These are phyloP conservation scores for Cryptomeria japonica DNA, from an alignment of 75 land plant genomes.

Conservation along the genomic window DNA sequence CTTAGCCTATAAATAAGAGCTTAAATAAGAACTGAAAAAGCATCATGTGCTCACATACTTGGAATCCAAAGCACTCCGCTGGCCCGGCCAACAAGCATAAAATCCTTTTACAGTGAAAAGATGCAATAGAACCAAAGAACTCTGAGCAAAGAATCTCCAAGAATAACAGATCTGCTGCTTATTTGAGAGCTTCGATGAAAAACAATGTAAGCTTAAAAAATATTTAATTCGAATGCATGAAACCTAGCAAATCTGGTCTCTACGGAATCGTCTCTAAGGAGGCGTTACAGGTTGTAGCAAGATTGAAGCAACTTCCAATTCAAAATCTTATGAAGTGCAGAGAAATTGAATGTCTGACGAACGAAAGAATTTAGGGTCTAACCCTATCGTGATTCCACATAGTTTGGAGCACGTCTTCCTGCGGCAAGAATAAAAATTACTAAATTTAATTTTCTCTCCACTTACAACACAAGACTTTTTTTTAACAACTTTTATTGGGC, in stretches of 20 bases:
- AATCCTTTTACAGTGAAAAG: neutral
- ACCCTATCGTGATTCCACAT: neutral
- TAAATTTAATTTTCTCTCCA: neutral
- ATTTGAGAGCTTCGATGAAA: neutral
- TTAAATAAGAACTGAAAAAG: neutral
- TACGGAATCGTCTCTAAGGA: neutral
- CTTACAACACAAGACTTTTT: neutral
- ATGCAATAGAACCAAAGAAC: neutral
- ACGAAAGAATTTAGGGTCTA: neutral
- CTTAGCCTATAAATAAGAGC: neutral
- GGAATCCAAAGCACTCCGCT: neutral
- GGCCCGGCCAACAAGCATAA: neutral
- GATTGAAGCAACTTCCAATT: neutral
- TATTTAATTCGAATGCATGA: neutral
- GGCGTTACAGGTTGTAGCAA: neutral
- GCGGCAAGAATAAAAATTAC: too few species aligned
- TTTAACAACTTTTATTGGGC: neutral
- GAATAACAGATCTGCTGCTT: neutral
- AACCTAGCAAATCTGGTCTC: neutral
- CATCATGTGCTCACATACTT: neutral
- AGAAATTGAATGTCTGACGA: neutral
- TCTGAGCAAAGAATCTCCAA: neutral
- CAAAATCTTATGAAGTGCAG: neutral
- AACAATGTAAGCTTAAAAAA: neutral
- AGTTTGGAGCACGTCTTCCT: too few species aligned